phyloP scores from a whole-genome alignment of 805 yeast species.

The Yamadazyma paraphyllophila region DNA sequence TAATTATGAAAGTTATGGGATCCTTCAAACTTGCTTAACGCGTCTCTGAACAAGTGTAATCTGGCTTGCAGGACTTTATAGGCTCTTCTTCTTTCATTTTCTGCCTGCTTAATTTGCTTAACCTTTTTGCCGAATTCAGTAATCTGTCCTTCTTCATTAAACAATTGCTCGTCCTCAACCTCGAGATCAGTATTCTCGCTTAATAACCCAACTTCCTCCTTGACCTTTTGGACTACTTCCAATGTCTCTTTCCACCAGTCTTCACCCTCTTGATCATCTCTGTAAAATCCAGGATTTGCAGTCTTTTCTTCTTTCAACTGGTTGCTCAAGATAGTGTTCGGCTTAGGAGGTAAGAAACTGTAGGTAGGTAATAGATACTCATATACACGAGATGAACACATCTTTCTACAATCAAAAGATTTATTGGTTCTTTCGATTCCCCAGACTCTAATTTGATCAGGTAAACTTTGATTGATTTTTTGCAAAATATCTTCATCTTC shows the following conservation, averaged over 20 bases:
- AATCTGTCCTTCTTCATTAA: conserved; percentile 36
- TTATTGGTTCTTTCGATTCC: conserved; percentile 86
- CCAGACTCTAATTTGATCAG: conserved; percentile 90
- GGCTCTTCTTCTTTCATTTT: conserved; percentile 62
- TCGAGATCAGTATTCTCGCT: background rate
- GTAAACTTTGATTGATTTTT: conserved; percentile 72
- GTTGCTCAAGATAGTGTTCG: conserved; percentile 61
- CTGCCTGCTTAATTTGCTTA: conserved; percentile 57
- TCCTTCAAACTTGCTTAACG: conserved; percentile 74
- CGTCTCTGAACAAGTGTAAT: conserved; percentile 59
- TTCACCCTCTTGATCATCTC: conserved; percentile 67
- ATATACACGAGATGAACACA: conserved; percentile 94
- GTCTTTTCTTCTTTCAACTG: conserved; percentile 52
- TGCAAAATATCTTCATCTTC: conserved; percentile 74
- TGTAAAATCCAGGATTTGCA: conserved; percentile 56
- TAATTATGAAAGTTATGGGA: conserved; percentile 91
- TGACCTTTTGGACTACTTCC: conserved; percentile 10
- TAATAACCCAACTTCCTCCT: conserved; percentile 7
- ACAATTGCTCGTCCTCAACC: conserved; percentile 9
- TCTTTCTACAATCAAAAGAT: conserved; percentile 88
- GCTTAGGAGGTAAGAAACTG: conserved; percentile 88
- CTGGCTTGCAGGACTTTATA: conserved; percentile 66
- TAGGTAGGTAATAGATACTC: conserved; percentile 93
- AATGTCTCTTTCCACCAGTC: conserved; percentile 65
- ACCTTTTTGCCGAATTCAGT: conserved; percentile 26